A percentile compares a stretch with the other conserved stretches of the same genome.
phyloP scores from a whole-genome alignment of 2,329 filamentous ascomycete species.

The Hypoxylon sp. region DNA sequence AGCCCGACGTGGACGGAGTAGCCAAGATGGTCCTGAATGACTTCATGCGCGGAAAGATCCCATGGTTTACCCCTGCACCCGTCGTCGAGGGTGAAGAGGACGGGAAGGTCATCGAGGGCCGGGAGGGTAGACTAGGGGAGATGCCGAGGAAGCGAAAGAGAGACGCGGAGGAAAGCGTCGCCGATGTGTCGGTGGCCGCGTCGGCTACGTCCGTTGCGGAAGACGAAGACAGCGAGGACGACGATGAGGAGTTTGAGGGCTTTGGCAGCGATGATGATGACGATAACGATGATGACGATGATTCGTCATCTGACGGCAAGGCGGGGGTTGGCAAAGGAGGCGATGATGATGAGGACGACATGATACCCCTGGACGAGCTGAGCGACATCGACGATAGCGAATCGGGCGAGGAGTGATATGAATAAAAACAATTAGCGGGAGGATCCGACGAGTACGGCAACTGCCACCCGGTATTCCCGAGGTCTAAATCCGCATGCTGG shows the following conservation, averaged over 20 bases:
- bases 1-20: conserved; percentile 92
- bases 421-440: conserved; percentile 50
- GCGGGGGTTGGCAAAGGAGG: conserved; percentile 51
- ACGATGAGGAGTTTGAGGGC: conserved; percentile 60
- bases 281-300: conserved; percentile 55
- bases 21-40: conserved; percentile 98
- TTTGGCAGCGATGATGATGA: conserved; percentile 56
- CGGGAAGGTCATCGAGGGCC: conserved; percentile 70
- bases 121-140: conserved; percentile 84
- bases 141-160: conserved; percentile 84
- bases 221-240: conserved; percentile 41
- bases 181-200: conserved; percentile 49
- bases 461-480: neutral
- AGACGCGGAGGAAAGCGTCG: conserved; percentile 60
- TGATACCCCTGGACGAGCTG: conserved; percentile 57
- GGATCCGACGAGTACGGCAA: conserved; percentile 49
- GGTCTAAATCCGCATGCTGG: neutral
- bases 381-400: conserved; percentile 49
- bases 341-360: conserved; percentile 57
- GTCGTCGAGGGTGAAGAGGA: conserved; percentile 62
- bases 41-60: conserved; percentile 93
- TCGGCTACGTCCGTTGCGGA: conserved; percentile 47
- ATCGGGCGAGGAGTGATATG: conserved; percentile 51
- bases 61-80: conserved; percentile 92
- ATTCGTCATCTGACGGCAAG: conserved; percentile 45